A percentile compares a stretch with the other conserved stretches of the same genome.
These are phyloP conservation scores for Globisporangium echinulatum DNA, from an alignment of 352 stramenopile species.

Conservation along the genomic window DNA sequence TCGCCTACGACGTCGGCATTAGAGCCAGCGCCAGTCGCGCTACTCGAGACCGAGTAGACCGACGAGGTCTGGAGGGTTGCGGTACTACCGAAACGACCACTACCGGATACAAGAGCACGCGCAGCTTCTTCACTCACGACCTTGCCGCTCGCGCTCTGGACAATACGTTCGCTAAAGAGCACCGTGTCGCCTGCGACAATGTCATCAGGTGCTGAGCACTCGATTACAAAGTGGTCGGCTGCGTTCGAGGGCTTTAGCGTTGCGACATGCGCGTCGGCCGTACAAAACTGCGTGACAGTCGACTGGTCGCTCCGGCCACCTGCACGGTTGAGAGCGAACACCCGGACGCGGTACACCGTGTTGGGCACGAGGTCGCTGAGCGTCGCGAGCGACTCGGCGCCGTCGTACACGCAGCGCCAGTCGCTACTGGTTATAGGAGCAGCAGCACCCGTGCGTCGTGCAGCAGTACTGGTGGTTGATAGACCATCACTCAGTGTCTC, in stretches of 20 bases:
- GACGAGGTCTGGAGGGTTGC: constrained; percentile 18
- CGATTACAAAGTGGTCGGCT: constrained; percentile 63
- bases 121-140: constrained; percentile 19
- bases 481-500: constrained; percentile 34
- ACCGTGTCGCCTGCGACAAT: constrained; percentile 86
- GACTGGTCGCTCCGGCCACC: constrained; percentile 61
- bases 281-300: constrained; percentile 76
- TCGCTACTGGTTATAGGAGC: constrained; percentile 1
- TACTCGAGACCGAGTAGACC: constrained; percentile 47
- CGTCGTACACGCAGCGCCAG: constrained; percentile 81
- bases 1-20: constrained; percentile 42
- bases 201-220: constrained; percentile 70
- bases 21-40: constrained; percentile 7
- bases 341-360: constrained; percentile 80
- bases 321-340: constrained; percentile 73
- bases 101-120: constrained; percentile 1
- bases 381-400: constrained; percentile 53
- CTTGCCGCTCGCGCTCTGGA: constrained; percentile 34
- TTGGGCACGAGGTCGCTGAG: constrained; percentile 64
- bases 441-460: constrained; percentile 1
- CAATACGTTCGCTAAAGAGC: constrained; percentile 90
- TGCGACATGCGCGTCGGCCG: constrained; percentile 27
- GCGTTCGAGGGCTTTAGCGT: constrained; percentile 31
- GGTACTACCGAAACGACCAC: constrained; percentile 6
- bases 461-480: neutral